Evolutionary conservation across 2,329 filamentous ascomycete species (phyloP), one percentile per base, ranked within the genome.

Genomic region (Penicillium sp.): DNA sequence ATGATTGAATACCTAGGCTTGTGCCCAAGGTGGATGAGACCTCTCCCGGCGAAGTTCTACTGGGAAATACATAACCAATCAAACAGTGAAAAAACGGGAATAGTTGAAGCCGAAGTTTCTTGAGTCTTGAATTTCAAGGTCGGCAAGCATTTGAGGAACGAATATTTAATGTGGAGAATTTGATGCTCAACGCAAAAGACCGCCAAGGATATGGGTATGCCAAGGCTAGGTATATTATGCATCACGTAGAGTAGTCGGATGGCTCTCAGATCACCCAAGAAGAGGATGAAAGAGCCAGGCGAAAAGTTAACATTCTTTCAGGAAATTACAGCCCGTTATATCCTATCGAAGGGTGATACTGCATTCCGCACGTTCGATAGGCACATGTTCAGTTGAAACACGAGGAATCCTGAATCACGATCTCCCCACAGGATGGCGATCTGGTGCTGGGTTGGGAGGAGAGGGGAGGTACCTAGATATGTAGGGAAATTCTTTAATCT

Each of bases 321-420:
- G 33, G 46, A 40, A 40, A 49, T 37, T 40, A 12, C 22, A 49
- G 35, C n/a, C 45, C 9, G 33, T 22, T 26, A 11, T 37, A n/a
- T n/a, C 33, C 31, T 7, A 49, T 40, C 12, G 9, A 31, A 40
- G 46, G 46, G 37, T 40, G 37, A 40, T n/a, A 40, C 31, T 37
- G 22, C 46, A 49, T 49, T 49, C 46, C 46, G 20, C 29, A 18
- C 46, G 31, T 49, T 49, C 26, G 22, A 35, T 6, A 14, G 33
- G 25, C 53, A 57, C 54, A 55, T 58, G 56, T 61, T n/a, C 47
- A 23, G 18, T 35, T 56, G 54, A 61, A 53, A 64, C 55, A 62
- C 31, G 53, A 41, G 52, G 54, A 57, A 57, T 61, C 20, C 50
- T 15, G 23, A 18, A 50, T 50, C 40, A 26, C 31, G 22, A 53